Conservation (phyloP, 805 yeast species). For the Candida dendrica region DNA sequence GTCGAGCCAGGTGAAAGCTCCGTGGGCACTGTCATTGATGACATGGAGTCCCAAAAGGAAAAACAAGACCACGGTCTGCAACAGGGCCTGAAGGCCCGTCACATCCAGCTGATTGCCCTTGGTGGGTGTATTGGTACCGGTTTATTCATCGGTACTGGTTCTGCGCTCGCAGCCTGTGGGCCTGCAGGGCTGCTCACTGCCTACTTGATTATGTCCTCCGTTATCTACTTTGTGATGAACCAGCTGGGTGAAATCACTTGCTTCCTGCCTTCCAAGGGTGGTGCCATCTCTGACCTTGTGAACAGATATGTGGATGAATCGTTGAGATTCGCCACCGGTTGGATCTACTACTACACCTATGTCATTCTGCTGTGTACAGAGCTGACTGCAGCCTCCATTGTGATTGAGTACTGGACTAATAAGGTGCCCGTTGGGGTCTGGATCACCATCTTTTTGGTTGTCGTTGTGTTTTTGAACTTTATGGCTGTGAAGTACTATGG, state of each 20-base stretch:
- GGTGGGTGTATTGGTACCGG: slow-evolving; percentile 88
- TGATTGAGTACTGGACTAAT: slow-evolving; percentile 46
- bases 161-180: slow-evolving; percentile 56
- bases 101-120: slow-evolving; percentile 73
- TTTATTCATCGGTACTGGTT: slow-evolving; percentile 68
- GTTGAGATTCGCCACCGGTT: slow-evolving; percentile 22
- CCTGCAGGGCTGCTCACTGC: slow-evolving; percentile 64
- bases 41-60: slow-evolving; percentile 9
- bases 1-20: not conserved
- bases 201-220: slow-evolving; percentile 53
- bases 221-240: slow-evolving; percentile 60
- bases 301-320: slow-evolving; percentile 40
- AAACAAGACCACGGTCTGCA: slow-evolving; percentile 10
- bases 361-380: slow-evolving; percentile 30
- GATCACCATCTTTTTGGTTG: slow-evolving; percentile 46
- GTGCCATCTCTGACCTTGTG: slow-evolving; percentile 53
- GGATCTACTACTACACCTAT: slow-evolving; percentile 21
- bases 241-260: slow-evolving; percentile 65
- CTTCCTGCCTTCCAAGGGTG: slow-evolving; percentile 53
- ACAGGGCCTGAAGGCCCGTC: slow-evolving; percentile 46
- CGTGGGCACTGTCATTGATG: slow-evolving; percentile 2
- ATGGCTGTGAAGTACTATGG: slow-evolving; percentile 56
- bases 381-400: slow-evolving; percentile 53
- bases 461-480: slow-evolving; percentile 41
- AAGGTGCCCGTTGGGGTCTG: slow-evolving; percentile 55